Base-by-base conservation (phyloP, 2,329 filamentous ascomycete species). In the Botrytis aclada region DNA sequence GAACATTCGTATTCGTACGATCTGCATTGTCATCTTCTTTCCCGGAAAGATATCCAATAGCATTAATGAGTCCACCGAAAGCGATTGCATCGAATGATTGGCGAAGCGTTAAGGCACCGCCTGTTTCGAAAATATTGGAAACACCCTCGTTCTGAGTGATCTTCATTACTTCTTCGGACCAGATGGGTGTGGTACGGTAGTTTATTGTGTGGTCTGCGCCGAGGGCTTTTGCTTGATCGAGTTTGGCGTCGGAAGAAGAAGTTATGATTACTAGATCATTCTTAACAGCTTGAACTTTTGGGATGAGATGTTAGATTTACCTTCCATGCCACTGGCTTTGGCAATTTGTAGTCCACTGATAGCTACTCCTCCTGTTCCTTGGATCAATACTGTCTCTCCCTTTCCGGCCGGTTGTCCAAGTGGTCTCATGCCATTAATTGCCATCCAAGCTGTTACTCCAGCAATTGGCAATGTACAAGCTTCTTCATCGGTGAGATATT, bases 401-500 rank as follows among this genome's bases (percentile, higher is more conserved):
- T 80, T 76, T 0, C 85, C 86, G 1, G 85, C 84, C 32, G 84
- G 83, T 69, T 87, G 81, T 0, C 87, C 87, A 0, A 88, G 77
- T 8, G 70, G 70, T 39, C 86, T 83, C 82, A 89, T 86, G 63
- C 87, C 86, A 80, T 91, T 90, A 76, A 92, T 83, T 14, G 87
- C 84, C 87, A 89, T 90, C 88, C 88, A 91, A 0, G 89, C 89
- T 3, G 90, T 91, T 43, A 91, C 84, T 1, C 84, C 85, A 0
- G 89, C 88, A 74, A 91, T 88, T 12, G 89, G 88, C 9, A 92
- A 79, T 61, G 87, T 88, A 32, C 84, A 83, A 0, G 88, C 90
- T 80, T 92, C 88, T 74, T 88, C 87, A 74, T 88, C 85, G 6
- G 82, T 84, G 69, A 92, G 77, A 78, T 91, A 88, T 0, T 83